phyloP scores from a whole-genome alignment of 371 early-diverging fungal species.

The Amoeboradix gromovi region DNA sequence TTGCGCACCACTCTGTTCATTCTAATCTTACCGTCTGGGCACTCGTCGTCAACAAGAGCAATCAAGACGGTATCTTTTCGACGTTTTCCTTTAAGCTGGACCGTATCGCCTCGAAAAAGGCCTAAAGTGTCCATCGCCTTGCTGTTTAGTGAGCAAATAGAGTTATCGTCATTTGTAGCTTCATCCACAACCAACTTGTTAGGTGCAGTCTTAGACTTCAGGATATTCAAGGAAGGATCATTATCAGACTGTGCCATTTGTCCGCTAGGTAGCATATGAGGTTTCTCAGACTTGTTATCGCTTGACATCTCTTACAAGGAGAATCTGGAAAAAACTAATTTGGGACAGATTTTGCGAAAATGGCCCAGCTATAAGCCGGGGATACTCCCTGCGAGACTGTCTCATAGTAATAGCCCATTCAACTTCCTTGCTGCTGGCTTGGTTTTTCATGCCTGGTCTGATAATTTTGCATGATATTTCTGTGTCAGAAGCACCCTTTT shows the following conservation, averaged over 20 bases:
- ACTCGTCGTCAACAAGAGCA: conserved; percentile 60
- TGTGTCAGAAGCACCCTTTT: too few relatives aligned
- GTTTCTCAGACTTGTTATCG: not conserved
- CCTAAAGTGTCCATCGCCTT: conserved; percentile 71
- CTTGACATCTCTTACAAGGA: not conserved
- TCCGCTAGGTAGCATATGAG: not conserved
- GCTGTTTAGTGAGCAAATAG: conserved; percentile 56
- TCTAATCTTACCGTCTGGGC: conserved; percentile 68
- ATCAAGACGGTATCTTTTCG: conserved; percentile 85
- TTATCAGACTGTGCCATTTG: not conserved
- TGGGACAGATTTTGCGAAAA: not conserved
- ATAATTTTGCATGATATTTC: too few relatives aligned
- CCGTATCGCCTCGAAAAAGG: conserved; percentile 73
- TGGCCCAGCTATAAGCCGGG: not conserved
- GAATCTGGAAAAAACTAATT: too few relatives aligned
- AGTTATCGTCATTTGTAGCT: conserved; percentile 83
- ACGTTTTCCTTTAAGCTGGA: conserved; percentile 92
- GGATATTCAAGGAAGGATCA: conserved; percentile 16
- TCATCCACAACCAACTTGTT: conserved; percentile 93
- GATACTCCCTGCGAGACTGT: too few relatives aligned
- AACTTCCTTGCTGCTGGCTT: too few relatives aligned
- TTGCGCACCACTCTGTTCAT: conserved; percentile 82
- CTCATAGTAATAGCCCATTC: too few relatives aligned
- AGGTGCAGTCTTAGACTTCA: conserved; percentile 71
- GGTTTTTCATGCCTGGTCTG: too few relatives aligned